Evolutionary conservation across 305 asterid genomes (phyloP).

Genomic region (Solanum chacoense): DNA sequence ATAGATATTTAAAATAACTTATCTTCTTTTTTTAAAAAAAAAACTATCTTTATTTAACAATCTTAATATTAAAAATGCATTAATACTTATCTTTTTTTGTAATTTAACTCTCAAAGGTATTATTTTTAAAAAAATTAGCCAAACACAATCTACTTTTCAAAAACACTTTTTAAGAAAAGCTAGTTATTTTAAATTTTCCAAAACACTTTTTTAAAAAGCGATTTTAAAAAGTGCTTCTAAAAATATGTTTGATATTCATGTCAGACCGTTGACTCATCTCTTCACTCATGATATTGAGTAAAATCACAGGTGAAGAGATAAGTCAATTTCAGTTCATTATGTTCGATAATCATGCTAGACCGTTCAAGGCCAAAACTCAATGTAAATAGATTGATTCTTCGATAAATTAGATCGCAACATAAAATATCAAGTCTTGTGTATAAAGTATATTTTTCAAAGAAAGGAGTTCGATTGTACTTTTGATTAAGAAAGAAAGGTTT

Average conservation of each 20-base stretch:
- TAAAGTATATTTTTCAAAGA: background rate
- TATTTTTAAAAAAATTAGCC: accelerated
- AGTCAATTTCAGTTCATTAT: background rate
- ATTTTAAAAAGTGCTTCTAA: no score
- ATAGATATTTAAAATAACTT: no score
- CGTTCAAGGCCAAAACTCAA: background rate
- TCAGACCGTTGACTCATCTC: background rate
- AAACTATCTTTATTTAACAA: no score
- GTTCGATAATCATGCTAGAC: background rate
- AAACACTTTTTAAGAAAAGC: background rate
- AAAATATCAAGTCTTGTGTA: background rate
- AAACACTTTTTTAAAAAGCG: background rate
- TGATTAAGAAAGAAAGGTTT: background rate
- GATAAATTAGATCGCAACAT: background rate
- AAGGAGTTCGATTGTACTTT: background rate
- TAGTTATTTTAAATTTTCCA: no score
- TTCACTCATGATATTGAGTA: background rate
- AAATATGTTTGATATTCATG: background rate
- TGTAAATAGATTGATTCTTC: background rate
- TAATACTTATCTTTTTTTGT: no score
- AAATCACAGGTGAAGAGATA: no score
- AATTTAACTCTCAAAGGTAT: background rate
- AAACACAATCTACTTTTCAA: background rate
- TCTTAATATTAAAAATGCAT: background rate
- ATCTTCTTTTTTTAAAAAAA: no score